Base-by-base conservation (phyloP, 805 yeast genomes). In the Priceomyces medius region DNA sequence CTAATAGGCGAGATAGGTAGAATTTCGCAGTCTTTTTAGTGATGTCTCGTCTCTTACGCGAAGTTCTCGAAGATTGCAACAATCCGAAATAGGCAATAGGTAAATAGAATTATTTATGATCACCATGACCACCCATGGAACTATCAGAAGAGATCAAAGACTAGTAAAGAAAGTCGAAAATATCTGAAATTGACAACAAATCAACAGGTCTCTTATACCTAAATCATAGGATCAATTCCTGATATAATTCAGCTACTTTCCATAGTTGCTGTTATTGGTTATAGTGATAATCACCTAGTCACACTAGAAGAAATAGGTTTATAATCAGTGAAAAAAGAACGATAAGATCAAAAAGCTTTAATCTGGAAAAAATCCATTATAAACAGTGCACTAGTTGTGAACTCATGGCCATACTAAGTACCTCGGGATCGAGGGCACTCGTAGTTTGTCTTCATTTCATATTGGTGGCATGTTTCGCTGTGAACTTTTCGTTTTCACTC, bases 51-150 rank as follows among this genome's bases (percentile, higher is more conserved):
- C n/a, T n/a, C n/a, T n/a, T n/a, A n/a, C n/a, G n/a, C n/a, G n/a
- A n/a, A n/a, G n/a, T n/a, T n/a, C n/a, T n/a, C n/a, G n/a, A 32
- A 21, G 8, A 21, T 35, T 35, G 38, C 38, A 35, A 35, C 38
- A 35, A 12, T 23, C 38, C 38, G 19, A 35, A 35, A 21, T 6
- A 14, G 38, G 38, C 8, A 35, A 35, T 17, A 35, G 3, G 38
- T 35, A 35, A 35, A 35, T 24, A 35, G 17, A 19, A 19, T 26
- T 14, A 26, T 6, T 26, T 26, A 14, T n/a, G 14, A 26, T 26
- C 29, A 26, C 29, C 29, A 26, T 26, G 29, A 28, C 17, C 21
- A 26, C 24, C 23, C 21, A 26, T 36, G 10, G 23, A 23, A 4
- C 24, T 28, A 19, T 23, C 24, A 17, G 14, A 35, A 23, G 34